Evolutionary conservation across 2,329 filamentous ascomycete genomes (phyloP), one percentile per base, ranked within the genome.

Genomic region (Chaetomium sp.): DNA sequence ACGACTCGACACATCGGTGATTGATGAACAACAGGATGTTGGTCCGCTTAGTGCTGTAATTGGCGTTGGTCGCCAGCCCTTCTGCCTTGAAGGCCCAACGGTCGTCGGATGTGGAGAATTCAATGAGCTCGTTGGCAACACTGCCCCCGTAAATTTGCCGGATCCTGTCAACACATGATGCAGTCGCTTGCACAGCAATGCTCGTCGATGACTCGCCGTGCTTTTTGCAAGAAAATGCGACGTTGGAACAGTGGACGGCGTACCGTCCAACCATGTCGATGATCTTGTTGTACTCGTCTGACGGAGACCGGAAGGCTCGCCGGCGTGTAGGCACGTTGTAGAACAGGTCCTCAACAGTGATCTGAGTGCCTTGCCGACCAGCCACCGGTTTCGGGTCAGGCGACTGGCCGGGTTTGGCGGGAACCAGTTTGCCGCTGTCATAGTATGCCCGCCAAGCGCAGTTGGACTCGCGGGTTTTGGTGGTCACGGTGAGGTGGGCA

Each of bases 221-320:
- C 71, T 97, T 99, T 70, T 96, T 96, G 75, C 94, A 97, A 3
- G 91, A 92, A 69, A 99, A 97, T 1, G 88, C 88, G 10, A 99
- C 91, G n/a, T 88, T 85, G 53, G 82, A 76, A 68, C 92, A 96
- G 70, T 99, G 94, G 8, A 99, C 82, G 34, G 94, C 89, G 72
- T 99, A 97, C 44, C 89, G 85, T 11, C 94, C 91, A 7, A 97
- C 88, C 68, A 96, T 84, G 68, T 99, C 94, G 33, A 97, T 85
- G 55, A 99, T 96, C 73, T 97, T 99, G 66, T 95, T 91, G 74
- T 95, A 97, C 69, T 99, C 95, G 67, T 99, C 94, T 40, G 91
- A 89, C 14, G 88, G 76, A 11, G 92, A 97, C 42, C 94, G 84
- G 67, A 99, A 99, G 9, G 95, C 94, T 62, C 85, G 84, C 38